Evolutionary conservation across 495 filamentous ascomycete genomes (phyloP), one percentile per base, ranked within the genome.

Genomic region (Mycothermus thermophilus): DNA sequence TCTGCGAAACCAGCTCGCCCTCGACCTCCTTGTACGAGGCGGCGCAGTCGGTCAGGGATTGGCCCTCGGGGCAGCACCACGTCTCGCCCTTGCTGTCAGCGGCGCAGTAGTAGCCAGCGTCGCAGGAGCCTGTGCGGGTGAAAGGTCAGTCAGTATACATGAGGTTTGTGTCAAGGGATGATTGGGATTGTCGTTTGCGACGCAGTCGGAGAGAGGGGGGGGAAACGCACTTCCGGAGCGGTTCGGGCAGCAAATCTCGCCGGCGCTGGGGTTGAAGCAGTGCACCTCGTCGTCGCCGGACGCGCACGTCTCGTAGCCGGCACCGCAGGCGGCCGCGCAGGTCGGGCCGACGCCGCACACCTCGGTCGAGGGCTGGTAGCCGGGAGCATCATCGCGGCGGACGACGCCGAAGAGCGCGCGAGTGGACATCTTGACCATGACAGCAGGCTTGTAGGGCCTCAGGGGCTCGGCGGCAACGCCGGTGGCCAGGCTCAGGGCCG

Each of bases 21-120:
- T 43, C 37, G 26, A 66, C 46, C 25, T 35, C 45, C n/a, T n/a
- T n/a, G 27, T 60, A 66, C 13, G 47, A 53, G 25, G 38, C 35
- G 30, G 64, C 64, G 50, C 64, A 68, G n/a, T 54, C 47, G 26
- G 34, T 37, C 29, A 66, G 44, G 27, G 48, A 49, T 52, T 62
- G 55, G 26, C 42, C 52, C 13, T 66, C 44, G 21, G 60, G 60
- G 52, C 64, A 68, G 51, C 64, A 68, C 58, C 56, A 63, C 13
- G 63, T 66, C 34, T 51, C 45, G 32, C 46, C 43, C 26, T 42
- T 34, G 15, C 40, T 44, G 32, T 65, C 60, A 32, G 51, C 46
- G 2, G 62, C 49, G 50, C 64, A 68, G 48, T 62, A 68, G 50
- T 58, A 66, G 12, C 62, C 64, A 12, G 43, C 31, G 17, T 66